A percentile compares a stretch with the other conserved stretches of the same genome.
These are phyloP conservation scores for Ophiocordyceps polyrhachis-furcata DNA, from an alignment of 2,329 filamentous ascomycete species.

Conservation along the genomic window DNA sequence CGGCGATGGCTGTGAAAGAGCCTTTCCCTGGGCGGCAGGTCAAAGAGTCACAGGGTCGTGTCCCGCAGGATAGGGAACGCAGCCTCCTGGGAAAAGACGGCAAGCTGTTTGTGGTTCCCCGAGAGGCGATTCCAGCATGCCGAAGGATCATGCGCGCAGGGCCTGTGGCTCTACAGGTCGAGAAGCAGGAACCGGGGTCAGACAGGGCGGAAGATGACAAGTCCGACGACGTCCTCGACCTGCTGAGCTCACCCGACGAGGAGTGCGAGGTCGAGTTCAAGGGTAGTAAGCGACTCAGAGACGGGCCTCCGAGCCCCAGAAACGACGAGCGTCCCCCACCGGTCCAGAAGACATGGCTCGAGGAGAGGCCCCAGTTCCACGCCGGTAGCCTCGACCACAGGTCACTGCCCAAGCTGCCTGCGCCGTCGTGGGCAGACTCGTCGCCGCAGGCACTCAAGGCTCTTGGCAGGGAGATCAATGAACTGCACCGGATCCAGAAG, in stretches of 20 bases:
- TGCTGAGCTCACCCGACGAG: background rate
- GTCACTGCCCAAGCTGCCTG: conserved; percentile 41
- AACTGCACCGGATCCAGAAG: conserved; percentile 45
- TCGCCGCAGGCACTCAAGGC: conserved; percentile 9
- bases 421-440: conserved; percentile 12
- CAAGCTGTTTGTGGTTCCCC: conserved; percentile 8
- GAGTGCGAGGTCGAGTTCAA: background rate
- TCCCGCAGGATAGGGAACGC: conserved; percentile 10
- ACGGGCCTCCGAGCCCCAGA: background rate
- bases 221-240: conserved; percentile 1
- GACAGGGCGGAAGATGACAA: background rate
- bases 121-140: conserved; percentile 8
- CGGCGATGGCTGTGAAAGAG: background rate
- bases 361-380: conserved; percentile 29
- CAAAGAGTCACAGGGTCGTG: conserved; percentile 4
- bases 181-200: background rate
- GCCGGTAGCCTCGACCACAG: conserved; percentile 46
- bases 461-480: conserved; percentile 33
- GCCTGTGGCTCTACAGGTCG: background rate
- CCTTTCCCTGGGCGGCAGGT: conserved; percentile 3
- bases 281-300: background rate
- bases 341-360: background rate
- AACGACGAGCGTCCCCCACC: background rate
- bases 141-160: background rate
- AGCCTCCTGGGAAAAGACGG: conserved; percentile 1